Percentiles rank a stretch among this genome's conserved stretches.
These are phyloP conservation scores for Wickerhamiella nectarea DNA, from an alignment of 805 yeast species.

Conservation along the genomic window DNA sequence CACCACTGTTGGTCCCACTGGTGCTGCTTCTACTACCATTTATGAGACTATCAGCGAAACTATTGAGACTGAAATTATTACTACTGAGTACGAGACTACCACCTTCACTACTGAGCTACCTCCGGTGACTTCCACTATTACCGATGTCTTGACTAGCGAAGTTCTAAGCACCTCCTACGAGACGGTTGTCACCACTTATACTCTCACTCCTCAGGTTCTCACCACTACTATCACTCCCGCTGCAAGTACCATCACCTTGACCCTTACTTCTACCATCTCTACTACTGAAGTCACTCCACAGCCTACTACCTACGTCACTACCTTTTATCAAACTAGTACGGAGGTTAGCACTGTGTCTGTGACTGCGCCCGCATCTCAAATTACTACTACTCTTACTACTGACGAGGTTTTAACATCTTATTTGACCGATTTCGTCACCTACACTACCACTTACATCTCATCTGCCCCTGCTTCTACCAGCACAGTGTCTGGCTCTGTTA, in stretches of 20 bases:
- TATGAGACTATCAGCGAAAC: background rate
- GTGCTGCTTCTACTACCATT: background rate
- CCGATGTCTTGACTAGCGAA: background rate
- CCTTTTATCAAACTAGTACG: background rate
- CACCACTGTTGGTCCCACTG: background rate
- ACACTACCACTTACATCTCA: background rate
- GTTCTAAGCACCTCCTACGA: background rate
- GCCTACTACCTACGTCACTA: background rate
- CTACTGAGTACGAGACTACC: background rate
- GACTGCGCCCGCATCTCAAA: background rate
- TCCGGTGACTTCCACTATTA: background rate
- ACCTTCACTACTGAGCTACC: background rate
- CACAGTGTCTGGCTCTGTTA: background rate
- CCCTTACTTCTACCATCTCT: background rate
- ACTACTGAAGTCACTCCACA: background rate
- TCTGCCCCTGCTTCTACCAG: background rate
- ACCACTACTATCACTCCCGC: conserved; percentile 2
- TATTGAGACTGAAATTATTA: background rate
- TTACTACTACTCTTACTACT: conserved; percentile 1
- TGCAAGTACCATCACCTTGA: background rate
- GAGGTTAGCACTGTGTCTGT: background rate
- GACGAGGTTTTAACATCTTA: conserved; percentile 3
- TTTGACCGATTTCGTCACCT: background rate
- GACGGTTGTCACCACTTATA: conserved; percentile 3
- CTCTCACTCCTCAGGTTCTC: conserved; percentile 7